Evolutionary conservation across 2,329 filamentous ascomycete species (phyloP), one percentile per base, ranked within the genome.

Genomic region (Calonectria honghensis): DNA sequence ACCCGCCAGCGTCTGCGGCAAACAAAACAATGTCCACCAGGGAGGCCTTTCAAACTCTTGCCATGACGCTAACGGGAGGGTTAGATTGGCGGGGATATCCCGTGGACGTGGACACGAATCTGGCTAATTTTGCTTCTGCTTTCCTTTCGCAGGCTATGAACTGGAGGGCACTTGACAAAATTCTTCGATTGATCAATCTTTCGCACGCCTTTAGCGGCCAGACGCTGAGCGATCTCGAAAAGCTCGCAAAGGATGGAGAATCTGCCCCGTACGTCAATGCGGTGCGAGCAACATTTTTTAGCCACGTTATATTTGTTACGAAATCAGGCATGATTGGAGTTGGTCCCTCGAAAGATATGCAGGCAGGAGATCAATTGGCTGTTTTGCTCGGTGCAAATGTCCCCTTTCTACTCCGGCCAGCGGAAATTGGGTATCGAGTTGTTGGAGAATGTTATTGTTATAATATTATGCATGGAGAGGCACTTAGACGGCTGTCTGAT

Each of bases 281-380:
- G 24, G 57, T 61, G 6, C 57, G 57, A 24, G 57, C 57, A 3
- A 61, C 57, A 5, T 39, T 61, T 41, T 24, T 61, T 35, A 61
- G 57, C 13, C 57, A 61, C 6, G 57, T 61, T 2, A 39, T 61
- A 27, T 61, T 61, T 29, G n/a, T 37, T 1, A 61, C 57, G n/a
- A 61, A 61, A 20, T 61, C 57, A 9, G 57, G 57, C 20, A 61
- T 61, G 35, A 61, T 61, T 61, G 57, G 57, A 3, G 35, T 61
- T 29, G 57, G 57, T 1, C 57, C 57, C 14, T 27, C 35, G 7
- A 61, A 41, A 18, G 35, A 18, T 18, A 41, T 61, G 13, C 29
- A 35, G n/a, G 35, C 24, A 7, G 57, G 57, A 29, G 57, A 61
- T 27, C 35, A 61, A 4, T 18, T 61, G 57, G 13, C 32, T 41